Base-by-base conservation (phyloP, 768 basidiomycete species). In the Auricularia auricula-judae region DNA sequence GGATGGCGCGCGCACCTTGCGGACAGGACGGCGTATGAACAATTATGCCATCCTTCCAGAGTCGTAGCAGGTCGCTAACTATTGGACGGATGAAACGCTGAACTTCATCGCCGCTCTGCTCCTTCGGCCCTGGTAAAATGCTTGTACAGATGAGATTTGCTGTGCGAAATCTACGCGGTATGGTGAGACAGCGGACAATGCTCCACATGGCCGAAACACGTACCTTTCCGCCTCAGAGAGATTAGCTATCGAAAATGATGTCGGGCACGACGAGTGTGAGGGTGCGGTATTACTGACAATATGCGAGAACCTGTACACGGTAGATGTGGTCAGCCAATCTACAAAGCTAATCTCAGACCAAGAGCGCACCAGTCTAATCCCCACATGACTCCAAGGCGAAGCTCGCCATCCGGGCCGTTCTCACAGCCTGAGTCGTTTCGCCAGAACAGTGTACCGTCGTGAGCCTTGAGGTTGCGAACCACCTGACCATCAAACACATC, bases 241-340 rank as follows among this genome's bases (percentile, higher is more conserved):
- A 59, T 77, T 76, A 35, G 71, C 67, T 7, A 78, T 67, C 18
- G 67, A 74, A 42, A 74, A 74, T 0, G 74, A 78, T 53, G 74
- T 74, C 0, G 75, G 75, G 47, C 72, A 70, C 7, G 73, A 77
- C 0, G 74, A 68, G 61, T 78, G 75, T 0, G 75, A 77, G 1
- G 76, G 74, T 1, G 74, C 68, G 47, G 76, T 75, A 3, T 71
- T 71, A 63, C 74, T 75, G 1, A 70, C 70, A 0, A 77, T 66
- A 56, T 77, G 76, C 0, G 74, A 77, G 63, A 77, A 76, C 76
- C 76, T 76, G 44, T 12, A 18, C 11, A 10, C 43, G 43, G 43
- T 43, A 18, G 8, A 10, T 43, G 43, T 18, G 43, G 18, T 43
- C 18, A 43, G 43, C 43, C 8, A 10, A 43, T 10, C 11, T 10